Conservation (phyloP, 1,284 basidiomycete species). For the Cryptococcus hybrid region DNA sequence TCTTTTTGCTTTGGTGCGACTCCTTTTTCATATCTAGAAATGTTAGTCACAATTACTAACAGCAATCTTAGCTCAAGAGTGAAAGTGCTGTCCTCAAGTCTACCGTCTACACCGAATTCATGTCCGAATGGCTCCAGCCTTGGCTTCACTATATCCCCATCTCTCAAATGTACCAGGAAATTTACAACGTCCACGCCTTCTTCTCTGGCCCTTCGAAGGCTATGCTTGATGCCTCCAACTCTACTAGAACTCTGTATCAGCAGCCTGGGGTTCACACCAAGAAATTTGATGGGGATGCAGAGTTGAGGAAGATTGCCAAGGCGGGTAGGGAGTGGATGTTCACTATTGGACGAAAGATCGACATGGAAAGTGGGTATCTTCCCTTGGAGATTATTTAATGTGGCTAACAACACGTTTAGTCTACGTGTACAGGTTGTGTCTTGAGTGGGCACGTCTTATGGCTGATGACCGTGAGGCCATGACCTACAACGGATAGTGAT, state of each 20-base stretch:
- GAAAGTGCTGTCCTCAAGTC: conserved; percentile 87
- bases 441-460: conserved; percentile 84
- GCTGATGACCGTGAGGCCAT: conserved; percentile 76
- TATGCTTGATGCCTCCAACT: conserved; percentile 58
- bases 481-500: conserved; percentile 41
- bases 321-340: conserved; percentile 88
- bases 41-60: background rate
- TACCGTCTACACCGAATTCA: conserved; percentile 87
- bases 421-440: conserved; percentile 78
- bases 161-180: conserved; percentile 77
- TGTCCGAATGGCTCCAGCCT: conserved; percentile 59
- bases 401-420: conserved; percentile 18
- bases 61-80: conserved; percentile 38
- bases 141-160: conserved; percentile 86
- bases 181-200: conserved; percentile 88
- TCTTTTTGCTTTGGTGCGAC: conserved; percentile 75
- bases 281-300: conserved; percentile 65
- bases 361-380: conserved; percentile 77
- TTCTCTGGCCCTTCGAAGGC: conserved; percentile 76
- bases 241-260: conserved; percentile 42
- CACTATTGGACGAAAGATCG: conserved; percentile 71
- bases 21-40: background rate
- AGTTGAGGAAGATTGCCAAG: conserved; percentile 74
- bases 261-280: conserved; percentile 46
- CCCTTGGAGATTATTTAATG: conserved; percentile 55